Conservation (phyloP, 179 eudicot species). For the Beta corolliflora region DNA sequence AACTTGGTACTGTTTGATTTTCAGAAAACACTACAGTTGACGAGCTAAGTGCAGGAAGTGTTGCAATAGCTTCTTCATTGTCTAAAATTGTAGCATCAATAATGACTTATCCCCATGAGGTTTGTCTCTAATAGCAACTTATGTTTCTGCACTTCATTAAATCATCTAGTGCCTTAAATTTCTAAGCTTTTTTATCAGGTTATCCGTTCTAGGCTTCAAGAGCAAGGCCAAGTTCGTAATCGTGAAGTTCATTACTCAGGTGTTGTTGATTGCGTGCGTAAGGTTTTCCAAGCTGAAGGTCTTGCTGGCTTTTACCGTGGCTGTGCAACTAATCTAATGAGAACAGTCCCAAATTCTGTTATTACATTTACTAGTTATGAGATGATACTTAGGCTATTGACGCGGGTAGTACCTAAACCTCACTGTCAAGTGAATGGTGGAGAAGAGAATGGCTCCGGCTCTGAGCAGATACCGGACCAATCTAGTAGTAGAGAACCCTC, state of each 20-base stretch:
- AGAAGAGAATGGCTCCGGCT: conserved; percentile 22
- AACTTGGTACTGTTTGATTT: conserved; percentile 16
- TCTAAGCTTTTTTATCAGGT: conserved; percentile 50
- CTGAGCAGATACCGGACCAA: conserved; percentile 26
- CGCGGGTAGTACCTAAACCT: conserved; percentile 39
- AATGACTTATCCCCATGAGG: conserved; percentile 92
- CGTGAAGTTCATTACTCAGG: conserved; percentile 57
- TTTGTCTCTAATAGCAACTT: conserved; percentile 24
- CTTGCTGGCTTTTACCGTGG: conserved; percentile 83
- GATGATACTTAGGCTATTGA: conserved; percentile 69
- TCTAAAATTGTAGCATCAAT: conserved; percentile 79
- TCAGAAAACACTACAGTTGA: conserved; percentile 64
- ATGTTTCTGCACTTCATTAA: neutral
- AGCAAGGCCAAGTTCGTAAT: conserved; percentile 71
- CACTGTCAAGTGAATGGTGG: conserved; percentile 9
- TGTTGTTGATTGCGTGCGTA: conserved; percentile 71
- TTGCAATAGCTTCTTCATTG: conserved; percentile 81
- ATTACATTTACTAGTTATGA: conserved; percentile 91
- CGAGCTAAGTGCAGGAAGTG: conserved; percentile 60
- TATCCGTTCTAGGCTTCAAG: conserved; percentile 85
- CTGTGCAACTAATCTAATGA: conserved; percentile 81
- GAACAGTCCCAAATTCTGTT: conserved; percentile 92
- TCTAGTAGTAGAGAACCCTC: conserved; percentile 19
- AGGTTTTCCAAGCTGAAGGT: conserved; percentile 74
- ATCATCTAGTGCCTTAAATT: neutral